Base-by-base conservation (phyloP, 257 asterid genomes). In the Misopates orontium region DNA sequence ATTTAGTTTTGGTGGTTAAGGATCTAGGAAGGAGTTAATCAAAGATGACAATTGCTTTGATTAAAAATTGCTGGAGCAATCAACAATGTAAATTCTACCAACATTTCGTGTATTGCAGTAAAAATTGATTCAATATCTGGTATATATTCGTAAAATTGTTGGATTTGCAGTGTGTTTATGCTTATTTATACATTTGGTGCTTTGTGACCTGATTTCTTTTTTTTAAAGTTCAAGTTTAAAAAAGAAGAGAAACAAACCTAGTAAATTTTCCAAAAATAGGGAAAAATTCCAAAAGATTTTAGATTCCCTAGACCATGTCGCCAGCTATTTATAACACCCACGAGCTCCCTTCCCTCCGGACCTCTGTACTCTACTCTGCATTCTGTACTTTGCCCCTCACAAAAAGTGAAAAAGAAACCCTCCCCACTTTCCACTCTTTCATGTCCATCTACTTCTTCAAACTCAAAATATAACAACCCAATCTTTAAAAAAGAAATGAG, bases 261-360 rank as follows among this genome's bases (percentile, higher is more conserved):
- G 83, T 77, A 64, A 36, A 63, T 69, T 85, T 85, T 73, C 86
- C 86, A 70, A 85, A 28, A 82, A 80, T 67, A 53, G 84, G 76
- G 68, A 81, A 81, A 36, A 85, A 73, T 56, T 75, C 87, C 86
- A 87, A 79, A 73, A 71, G 72, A 77, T 50, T 68, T 71, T 22
- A 66, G 62, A 59, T 77, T 68, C 71, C 82, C 77, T 78, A 78
- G 76, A 69, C 71, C 56, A 62, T 70, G 79, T 71, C 72, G 68
- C 77, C 85, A 79, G 83, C 95, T 89, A 86, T 91, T 86, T 88
- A 88, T 85, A 83, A 68, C 84, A 86, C 78, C 89, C 84, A 80
- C 71, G 79, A 78, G 80, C 78, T 57, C 82, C 78, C 65, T 78
- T 72, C 81, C 80, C 42, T 74, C 70, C 62, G 72, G 75, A 75